Evolutionary conservation across 2,329 filamentous ascomycete genomes (phyloP), one percentile per base, ranked within the genome.

Genomic region (Xylaria sp.): DNA sequence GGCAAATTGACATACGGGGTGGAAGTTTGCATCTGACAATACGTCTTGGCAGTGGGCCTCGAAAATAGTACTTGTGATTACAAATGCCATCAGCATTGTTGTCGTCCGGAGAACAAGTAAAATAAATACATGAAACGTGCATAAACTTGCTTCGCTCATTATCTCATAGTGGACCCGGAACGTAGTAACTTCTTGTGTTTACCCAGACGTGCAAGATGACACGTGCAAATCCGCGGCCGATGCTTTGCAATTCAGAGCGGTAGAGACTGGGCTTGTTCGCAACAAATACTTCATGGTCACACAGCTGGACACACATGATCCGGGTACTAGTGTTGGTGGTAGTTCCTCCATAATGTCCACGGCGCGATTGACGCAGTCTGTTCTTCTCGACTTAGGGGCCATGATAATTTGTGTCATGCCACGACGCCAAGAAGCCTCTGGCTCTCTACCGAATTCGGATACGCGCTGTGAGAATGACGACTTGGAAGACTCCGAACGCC

Each of bases 401-500:
- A 44, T 53, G 46, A 54, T 59, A 59, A 49, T 36, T 9, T 51
- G 48, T 33, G 42, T 54, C 31, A 49, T 42, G 26, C 54, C 49
- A 28, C 48, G 44, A 51, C n/a, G 64, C 67, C 63, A 69, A 67
- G 59, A 38, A 59, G 23, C 33, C 44, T 53, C 17, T 42, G 44
- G 54, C 42, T 46, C 48, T 56, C 51, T 59, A 44, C 44, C 53
- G 59, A 49, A 48, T 28, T 63, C 28, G 65, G 46, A 58, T 62
- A 54, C 69, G 70, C 42, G 65, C 61, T 48, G 48, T 48, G 48
- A 63, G n/a, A 56, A 69, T 53, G 44, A 10, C 36, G 44, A 33
- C 58, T 60, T 49, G 68, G 7, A 67, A 28, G 68, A 66, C 58
- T 66, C 63, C 44, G 62, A 71, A 73, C 68, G 70, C 67, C 70